Evolutionary conservation across 2,329 filamentous ascomycete genomes (phyloP).

Genomic region (Biscogniauxia sp.): DNA sequence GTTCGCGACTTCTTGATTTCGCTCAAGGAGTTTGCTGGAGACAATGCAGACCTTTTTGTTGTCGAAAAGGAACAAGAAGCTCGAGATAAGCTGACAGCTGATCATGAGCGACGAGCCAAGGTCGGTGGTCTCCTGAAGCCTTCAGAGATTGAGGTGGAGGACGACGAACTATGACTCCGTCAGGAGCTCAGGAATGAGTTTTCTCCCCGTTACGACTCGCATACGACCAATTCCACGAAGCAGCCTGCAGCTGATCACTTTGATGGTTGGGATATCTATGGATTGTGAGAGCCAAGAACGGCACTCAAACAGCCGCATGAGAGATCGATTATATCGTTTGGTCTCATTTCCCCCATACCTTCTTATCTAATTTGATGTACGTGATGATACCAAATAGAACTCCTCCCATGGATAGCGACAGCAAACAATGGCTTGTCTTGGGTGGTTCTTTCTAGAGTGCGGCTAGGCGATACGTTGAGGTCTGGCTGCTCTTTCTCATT

Average conservation of each 20-base stretch:
- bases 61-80: slow-evolving; percentile 95
- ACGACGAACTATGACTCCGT: slow-evolving; percentile 84
- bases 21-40: slow-evolving; percentile 92
- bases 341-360: slow-evolving; percentile 12
- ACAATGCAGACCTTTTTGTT: slow-evolving; percentile 89
- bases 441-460: neutral
- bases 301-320: slow-evolving; percentile 10
- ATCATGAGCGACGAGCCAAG: slow-evolving; percentile 89
- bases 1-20: slow-evolving; percentile 96
- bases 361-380: slow-evolving; percentile 21
- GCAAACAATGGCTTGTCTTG: neutral
- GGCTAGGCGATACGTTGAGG: neutral
- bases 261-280: slow-evolving; percentile 36
- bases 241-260: slow-evolving; percentile 22
- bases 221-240: slow-evolving; percentile 22
- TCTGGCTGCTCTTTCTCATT: slow-evolving; percentile 2
- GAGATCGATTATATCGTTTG: slow-evolving; percentile 12
- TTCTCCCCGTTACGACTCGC: slow-evolving; percentile 39
- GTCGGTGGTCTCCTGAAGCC: slow-evolving; percentile 95
- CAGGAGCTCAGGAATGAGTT: slow-evolving; percentile 65
- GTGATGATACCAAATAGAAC: slow-evolving; percentile 11
- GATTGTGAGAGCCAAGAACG: slow-evolving; percentile 33
- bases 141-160: slow-evolving; percentile 86
- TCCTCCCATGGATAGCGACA: neutral
- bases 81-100: slow-evolving; percentile 78